Evolutionary conservation across 1,284 basidiomycete species (phyloP).

Genomic region (Leccinum fuscescens): DNA sequence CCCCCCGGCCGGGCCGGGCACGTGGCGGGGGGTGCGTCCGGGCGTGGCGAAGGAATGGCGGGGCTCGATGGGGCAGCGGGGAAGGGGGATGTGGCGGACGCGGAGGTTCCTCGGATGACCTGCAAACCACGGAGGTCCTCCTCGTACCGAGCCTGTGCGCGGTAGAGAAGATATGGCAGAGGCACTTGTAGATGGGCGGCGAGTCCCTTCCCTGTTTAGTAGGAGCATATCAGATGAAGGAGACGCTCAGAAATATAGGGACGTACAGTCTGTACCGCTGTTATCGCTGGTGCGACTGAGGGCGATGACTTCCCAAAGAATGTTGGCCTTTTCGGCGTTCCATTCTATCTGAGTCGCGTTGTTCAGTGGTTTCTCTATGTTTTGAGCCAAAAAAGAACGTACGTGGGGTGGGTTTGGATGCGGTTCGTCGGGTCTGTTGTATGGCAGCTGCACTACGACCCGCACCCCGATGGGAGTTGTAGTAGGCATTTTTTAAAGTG

Average conservation of each 20-base stretch:
- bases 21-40: constrained; percentile 14
- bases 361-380: constrained; percentile 11
- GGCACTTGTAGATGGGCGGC: constrained; percentile 76
- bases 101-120: constrained; percentile 50
- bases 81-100: constrained; percentile 7
- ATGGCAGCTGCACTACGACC: constrained; percentile 73
- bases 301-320: constrained; percentile 81
- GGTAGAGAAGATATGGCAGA: constrained; percentile 75
- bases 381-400: constrained; percentile 30
- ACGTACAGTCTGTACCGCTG: constrained; percentile 72
- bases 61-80: constrained; percentile 26
- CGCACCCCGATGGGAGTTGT: constrained; percentile 46
- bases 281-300: constrained; percentile 61
- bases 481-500: constrained; percentile 18
- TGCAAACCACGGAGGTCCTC: constrained; percentile 76
- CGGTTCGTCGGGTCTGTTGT: constrained; percentile 68
- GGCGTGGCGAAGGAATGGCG: constrained; percentile 24
- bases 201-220: constrained; percentile 67
- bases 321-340: constrained; percentile 76
- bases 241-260: not conserved
- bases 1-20: too few relatives aligned
- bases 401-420: constrained; percentile 64
- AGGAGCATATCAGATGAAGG: not conserved
- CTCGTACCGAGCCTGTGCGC: constrained; percentile 75
- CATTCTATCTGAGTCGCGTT: constrained; percentile 63